Conservation (phyloP, 176 grass and related monocot species). For the Aechmea fasciata region DNA sequence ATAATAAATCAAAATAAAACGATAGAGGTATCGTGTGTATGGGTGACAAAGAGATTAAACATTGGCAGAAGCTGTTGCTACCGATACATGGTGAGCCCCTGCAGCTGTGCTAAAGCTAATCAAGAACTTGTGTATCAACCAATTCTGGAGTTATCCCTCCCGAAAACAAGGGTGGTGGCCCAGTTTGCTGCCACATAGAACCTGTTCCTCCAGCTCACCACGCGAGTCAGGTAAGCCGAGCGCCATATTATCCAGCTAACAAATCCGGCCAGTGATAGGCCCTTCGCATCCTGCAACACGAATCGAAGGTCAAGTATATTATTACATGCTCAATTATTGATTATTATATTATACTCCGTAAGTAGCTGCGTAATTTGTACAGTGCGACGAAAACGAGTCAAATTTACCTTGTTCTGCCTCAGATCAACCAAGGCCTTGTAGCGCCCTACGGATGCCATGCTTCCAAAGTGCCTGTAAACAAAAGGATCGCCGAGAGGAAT, state of each 20-base stretch:
- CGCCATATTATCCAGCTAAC: slow-evolving; percentile 26
- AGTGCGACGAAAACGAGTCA: neutral
- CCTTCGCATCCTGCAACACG: slow-evolving; percentile 38
- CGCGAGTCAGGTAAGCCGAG: slow-evolving; percentile 21
- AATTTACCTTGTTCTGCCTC: slow-evolving; percentile 60
- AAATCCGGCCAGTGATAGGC: slow-evolving; percentile 23
- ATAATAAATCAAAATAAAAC: no score
- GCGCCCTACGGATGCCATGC: slow-evolving; percentile 85
- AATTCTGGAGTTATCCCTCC: neutral
- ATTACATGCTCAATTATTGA: neutral
- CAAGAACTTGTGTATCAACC: neutral
- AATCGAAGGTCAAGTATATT: neutral
- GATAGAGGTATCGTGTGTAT: no score
- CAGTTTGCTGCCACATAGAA: slow-evolving; percentile 19
- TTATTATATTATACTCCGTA: neutral
- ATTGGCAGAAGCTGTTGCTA: no score
- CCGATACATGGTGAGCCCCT: no score
- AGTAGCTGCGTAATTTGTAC: neutral
- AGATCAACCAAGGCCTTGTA: slow-evolving; percentile 95
- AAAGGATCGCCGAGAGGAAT: slow-evolving; percentile 61
- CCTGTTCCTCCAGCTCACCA: slow-evolving; percentile 27
- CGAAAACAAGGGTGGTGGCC: neutral
- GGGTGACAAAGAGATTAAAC: no score
- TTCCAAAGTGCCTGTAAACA: slow-evolving; percentile 84
- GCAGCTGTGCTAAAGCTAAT: no score